phyloP scores from a whole-genome alignment of 371 early-diverging fungal species.

The Dichotomocladium elegans region DNA sequence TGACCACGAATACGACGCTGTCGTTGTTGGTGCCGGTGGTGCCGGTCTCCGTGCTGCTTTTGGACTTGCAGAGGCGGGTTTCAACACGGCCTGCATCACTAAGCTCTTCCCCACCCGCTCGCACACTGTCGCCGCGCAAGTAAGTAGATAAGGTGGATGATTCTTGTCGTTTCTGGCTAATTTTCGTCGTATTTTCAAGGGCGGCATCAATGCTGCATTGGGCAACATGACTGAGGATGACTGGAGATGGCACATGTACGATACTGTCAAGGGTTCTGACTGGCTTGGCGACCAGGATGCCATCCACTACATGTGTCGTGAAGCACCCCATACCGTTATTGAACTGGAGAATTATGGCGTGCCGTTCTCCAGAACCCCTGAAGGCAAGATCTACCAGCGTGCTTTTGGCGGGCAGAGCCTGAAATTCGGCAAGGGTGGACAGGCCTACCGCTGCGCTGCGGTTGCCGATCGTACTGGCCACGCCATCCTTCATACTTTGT shows the following conservation, averaged over 20 bases:
- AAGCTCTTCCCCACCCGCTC: conserved; percentile 98
- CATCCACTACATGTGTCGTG: conserved; percentile 98
- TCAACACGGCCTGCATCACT: conserved; percentile 97
- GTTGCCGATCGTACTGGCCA: conserved; percentile 99
- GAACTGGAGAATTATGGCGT: conserved; percentile 98
- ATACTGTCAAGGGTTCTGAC: conserved; percentile 97
- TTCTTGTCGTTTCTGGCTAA: not conserved
- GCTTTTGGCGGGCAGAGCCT: conserved; percentile 97
- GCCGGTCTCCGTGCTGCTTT: conserved; percentile 98
- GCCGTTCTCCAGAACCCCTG: conserved; percentile 95
- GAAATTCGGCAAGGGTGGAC: conserved; percentile 94
- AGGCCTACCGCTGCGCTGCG: conserved; percentile 96
- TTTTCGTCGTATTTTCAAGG: conserved; percentile 40
- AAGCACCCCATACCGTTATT: conserved; percentile 93
- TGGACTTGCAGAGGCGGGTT: conserved; percentile 96
- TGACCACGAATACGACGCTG: conserved; percentile 96
- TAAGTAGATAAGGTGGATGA: conserved; percentile 23
- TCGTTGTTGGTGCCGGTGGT: conserved; percentile 98
- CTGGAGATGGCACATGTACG: conserved; percentile 99
- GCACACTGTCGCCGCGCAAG: conserved; percentile 98
- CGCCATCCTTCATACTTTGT: conserved; percentile 94
- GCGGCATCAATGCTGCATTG: conserved; percentile 98
- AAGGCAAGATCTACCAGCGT: conserved; percentile 97
- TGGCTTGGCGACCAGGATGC: conserved; percentile 99
- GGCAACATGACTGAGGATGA: conserved; percentile 99